Evolutionary conservation across 2,329 filamentous ascomycete genomes (phyloP).

Genomic region (Penicillium sp.): DNA sequence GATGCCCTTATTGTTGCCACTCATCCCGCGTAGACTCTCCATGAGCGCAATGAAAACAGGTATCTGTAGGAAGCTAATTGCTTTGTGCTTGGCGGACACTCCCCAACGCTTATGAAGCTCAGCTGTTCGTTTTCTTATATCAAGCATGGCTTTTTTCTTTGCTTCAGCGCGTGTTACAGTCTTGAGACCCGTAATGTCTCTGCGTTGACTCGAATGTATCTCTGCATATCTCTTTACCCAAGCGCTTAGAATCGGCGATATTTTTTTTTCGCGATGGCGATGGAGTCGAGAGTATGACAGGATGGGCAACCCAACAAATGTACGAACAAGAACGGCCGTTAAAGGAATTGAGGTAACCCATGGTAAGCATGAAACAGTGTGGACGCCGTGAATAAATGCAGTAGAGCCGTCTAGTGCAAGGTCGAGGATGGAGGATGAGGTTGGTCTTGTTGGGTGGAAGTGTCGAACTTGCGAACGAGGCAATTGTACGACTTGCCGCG

Average conservation of each 20-base stretch:
- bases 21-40: constrained; percentile 51
- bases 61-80: constrained; percentile 40
- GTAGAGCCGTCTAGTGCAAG: constrained; percentile 47
- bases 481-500: background rate
- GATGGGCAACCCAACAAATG: constrained; percentile 49
- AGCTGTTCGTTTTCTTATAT: constrained; percentile 18
- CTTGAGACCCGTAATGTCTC: accelerated
- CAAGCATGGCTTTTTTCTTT: constrained; percentile 23
- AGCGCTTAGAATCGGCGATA: constrained; percentile 45
- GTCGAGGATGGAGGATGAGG: constrained; percentile 40
- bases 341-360: constrained; percentile 58
- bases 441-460: constrained; percentile 53
- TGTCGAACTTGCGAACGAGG: constrained; percentile 38
- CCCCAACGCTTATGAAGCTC: constrained; percentile 38
- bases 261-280: constrained; percentile 42
- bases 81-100: constrained; percentile 37
- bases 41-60: constrained; percentile 50
- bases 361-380: constrained; percentile 49
- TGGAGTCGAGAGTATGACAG: constrained; percentile 45
- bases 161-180: background rate
- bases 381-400: constrained; percentile 52
- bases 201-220: background rate
- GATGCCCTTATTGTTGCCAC: constrained; percentile 44
- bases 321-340: constrained; percentile 54
- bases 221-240: constrained; percentile 33